Evolutionary conservation across 179 eudicot species (phyloP), one percentile per base, ranked within the genome.

Genomic region (Corrigiola litoralis): DNA sequence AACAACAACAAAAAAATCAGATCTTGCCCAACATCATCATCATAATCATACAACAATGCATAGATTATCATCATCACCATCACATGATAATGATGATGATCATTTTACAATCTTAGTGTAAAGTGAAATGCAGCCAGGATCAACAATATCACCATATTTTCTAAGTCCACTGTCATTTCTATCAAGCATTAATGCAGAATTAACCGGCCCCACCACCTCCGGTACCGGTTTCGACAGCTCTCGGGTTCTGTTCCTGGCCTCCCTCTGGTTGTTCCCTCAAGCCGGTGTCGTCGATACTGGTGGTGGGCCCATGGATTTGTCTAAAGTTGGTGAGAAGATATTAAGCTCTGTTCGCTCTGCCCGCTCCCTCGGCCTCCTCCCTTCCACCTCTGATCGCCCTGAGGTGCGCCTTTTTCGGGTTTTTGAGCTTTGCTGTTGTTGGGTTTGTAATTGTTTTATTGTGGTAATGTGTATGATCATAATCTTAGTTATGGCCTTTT

Each of bases 261-360:
- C 95, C 62, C 67, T 87, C 70, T 84, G 90, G 65, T 71, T 87
- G 56, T 82, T 82, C 61, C 88, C 72, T 27, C 80, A 75, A 12
- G 55, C 33, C 16, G 68, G 68, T 21, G 67, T 44, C 24, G 45
- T 59, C 14, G 28, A 46, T 6, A 16, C 37, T 34, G 78, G 58
- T 40, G 68, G 72, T 42, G 95, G 75, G 57, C 68, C 77, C 52
- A 92, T 92, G 98, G 98, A 92, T 82, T 83, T 87, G 40, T 87
- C 95, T 12, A 81, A 81, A 67, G 85, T 81, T 23, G 99, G 97
- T 0, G 95, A 94, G 84, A 90, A 78, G 71, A 77, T 94, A 28
- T 80, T 94, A 53, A 94, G 87, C 60, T 87, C 99, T 29, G 99
- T 94, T 60, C 95, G 97, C 29, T 87, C 98, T 36, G 96, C 95